Conservation (phyloP, 176 grass and related monocot species). For the Aegilops tauschii region DNA sequence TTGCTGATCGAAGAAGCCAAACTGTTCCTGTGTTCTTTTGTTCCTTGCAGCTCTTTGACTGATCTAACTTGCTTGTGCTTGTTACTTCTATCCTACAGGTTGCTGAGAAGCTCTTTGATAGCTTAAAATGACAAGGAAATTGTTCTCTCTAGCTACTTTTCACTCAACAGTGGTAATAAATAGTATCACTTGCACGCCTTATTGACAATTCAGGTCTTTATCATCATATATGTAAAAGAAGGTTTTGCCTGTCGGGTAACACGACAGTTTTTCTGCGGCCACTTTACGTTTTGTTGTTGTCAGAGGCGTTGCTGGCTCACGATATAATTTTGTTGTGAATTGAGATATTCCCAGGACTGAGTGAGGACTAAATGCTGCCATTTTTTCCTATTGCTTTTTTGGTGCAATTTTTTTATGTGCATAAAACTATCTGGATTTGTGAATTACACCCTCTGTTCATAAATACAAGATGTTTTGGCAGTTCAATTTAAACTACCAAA, state of each 20-base stretch:
- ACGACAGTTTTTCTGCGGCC: constrained; percentile 1
- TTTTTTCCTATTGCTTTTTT: background rate
- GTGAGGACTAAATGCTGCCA: background rate
- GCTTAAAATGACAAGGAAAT: constrained; percentile 61
- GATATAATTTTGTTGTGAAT: background rate
- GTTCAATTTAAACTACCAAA: too few relatives aligned
- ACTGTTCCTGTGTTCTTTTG: background rate
- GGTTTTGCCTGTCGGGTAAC: constrained; percentile 29
- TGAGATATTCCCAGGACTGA: constrained; percentile 31
- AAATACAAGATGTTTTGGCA: too few relatives aligned
- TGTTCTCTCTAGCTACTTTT: constrained; percentile 19
- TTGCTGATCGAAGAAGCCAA: constrained; percentile 1
- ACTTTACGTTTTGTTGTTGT: constrained; percentile 17
- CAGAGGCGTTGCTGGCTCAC: constrained; percentile 20
- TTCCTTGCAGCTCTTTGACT: background rate
- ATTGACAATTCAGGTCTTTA: constrained; percentile 21
- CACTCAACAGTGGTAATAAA: constrained; percentile 37
- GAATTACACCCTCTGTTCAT: background rate
- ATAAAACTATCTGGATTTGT: background rate
- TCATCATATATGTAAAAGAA: constrained; percentile 40
- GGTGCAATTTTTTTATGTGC: background rate
- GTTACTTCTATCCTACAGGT: constrained; percentile 47
- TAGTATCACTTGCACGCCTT: background rate
- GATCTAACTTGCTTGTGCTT: constrained; percentile 3
- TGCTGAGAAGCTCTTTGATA: constrained; percentile 74